Evolutionary conservation across 805 yeast genomes (phyloP), one percentile per base, ranked within the genome.

Genomic region (Ogataea salicorniae): DNA sequence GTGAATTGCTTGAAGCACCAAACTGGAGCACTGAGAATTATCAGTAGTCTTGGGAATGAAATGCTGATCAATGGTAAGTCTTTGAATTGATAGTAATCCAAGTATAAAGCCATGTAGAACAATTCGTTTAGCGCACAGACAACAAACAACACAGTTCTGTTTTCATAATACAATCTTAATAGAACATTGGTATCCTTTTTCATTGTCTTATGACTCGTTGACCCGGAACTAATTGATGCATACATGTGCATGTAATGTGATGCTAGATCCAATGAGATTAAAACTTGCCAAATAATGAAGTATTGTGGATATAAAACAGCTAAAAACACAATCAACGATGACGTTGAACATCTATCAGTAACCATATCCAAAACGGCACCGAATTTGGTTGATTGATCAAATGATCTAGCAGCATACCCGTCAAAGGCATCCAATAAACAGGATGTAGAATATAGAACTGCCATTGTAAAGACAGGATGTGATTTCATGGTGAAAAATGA

Each of bases 311-410:
- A 92, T 41, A 86, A 72, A 35, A 87, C 82, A 55, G 94, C 80
- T 48, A 94, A 73, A 66, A 79, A 94, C 65, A 95, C 90, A 56
- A 94, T 82, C 60, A 94, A 76, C n/a, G 96, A 85, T 14, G 95
- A 80, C 0, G 99, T 94, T 14, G 99, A 91, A 64, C 97, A 94
- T 62, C 99, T 77, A 66, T 94, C 99, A 17, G 99, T 92, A 33
- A 94, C 97, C 99, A 94, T 94, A 68, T 94, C 99, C 58, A 94
- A 76, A 18, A 95, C 96, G 17, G 99, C 98, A 35, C 99, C 99
- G 56, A 89, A 88, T 56, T 80, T 78, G 33, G 97, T 87, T 15
- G 96, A 84, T 67, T 94, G 99, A 64, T 87, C 80, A 64, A 75
- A 88, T 59, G 77, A 77, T 53, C 99, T 77, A 5, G 99, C 99